Conservation (phyloP, 1,139 yeast genomes). For the Candida neerlandica region DNA sequence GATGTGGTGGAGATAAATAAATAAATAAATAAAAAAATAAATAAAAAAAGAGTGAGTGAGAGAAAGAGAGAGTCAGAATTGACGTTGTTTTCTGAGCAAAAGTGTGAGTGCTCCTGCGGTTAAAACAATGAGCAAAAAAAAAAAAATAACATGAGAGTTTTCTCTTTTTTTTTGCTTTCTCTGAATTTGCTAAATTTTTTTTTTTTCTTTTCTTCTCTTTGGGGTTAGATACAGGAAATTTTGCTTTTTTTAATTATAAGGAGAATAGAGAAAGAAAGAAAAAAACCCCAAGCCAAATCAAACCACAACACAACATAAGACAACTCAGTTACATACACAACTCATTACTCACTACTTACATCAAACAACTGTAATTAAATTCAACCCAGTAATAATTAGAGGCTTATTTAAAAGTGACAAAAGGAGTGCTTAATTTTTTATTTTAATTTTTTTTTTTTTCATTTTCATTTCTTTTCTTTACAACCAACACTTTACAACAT, state of each 20-base stretch:
- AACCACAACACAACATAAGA: background rate
- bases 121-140: background rate
- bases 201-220: background rate
- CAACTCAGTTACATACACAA: too few relatives aligned
- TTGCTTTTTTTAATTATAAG: background rate
- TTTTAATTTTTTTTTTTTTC: too few relatives aligned
- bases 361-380: too few relatives aligned
- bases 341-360: too few relatives aligned
- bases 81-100: too few relatives aligned
- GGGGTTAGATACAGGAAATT: background rate
- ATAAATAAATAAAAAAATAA: background rate
- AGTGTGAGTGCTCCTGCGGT: too few relatives aligned
- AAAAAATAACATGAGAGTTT: background rate
- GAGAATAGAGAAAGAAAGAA: background rate
- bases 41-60: background rate
- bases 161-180: background rate
- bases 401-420: background rate
- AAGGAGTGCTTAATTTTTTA: too few relatives aligned
- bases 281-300: background rate
- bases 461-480: background rate
- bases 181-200: background rate
- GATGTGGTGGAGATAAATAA: slow-evolving; percentile 1
- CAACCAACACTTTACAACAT: background rate
- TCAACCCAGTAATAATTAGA: background rate
- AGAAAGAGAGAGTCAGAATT: too few relatives aligned